Percentiles rank a stretch among this genome's conserved stretches.
Evolutionary conservation across 116 monocot species (phyloP).

Genomic region (Dioscorea cayenensis): DNA sequence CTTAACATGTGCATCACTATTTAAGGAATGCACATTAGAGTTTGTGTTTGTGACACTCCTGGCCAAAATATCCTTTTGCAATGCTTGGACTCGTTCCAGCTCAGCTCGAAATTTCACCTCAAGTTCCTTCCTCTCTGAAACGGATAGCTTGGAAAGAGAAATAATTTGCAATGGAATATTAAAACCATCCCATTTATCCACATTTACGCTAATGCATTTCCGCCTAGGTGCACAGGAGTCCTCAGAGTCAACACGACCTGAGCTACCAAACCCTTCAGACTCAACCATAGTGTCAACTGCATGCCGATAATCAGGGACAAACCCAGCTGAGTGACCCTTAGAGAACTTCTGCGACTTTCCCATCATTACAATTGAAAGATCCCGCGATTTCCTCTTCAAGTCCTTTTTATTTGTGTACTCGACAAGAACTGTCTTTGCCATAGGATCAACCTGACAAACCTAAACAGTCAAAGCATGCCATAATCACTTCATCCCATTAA

Average conservation of each 20-base stretch:
- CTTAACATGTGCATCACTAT: constrained; percentile 22
- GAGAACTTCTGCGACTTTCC: constrained; percentile 67
- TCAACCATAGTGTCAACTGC: constrained; percentile 71
- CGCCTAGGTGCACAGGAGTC: constrained; percentile 75
- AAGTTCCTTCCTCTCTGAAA: constrained; percentile 36
- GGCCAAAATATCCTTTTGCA: constrained; percentile 46
- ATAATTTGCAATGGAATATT: constrained; percentile 52
- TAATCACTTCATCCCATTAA: background rate
- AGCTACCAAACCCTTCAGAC: constrained; percentile 70
- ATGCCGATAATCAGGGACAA: constrained; percentile 64
- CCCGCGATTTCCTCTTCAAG: constrained; percentile 12
- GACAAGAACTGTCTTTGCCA: constrained; percentile 37
- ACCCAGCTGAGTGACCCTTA: constrained; percentile 44
- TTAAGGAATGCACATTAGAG: constrained; percentile 30
- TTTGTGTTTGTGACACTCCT: constrained; percentile 9
- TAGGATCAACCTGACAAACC: constrained; percentile 9
- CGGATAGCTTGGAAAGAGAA: constrained; percentile 38
- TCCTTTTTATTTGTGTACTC: constrained; percentile 30
- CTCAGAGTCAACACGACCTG: constrained; percentile 64
- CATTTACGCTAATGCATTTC: constrained; percentile 68
- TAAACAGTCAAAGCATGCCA: constrained; percentile 9
- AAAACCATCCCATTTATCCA: constrained; percentile 30
- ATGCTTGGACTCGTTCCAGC: constrained; percentile 46
- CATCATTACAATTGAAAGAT: constrained; percentile 45
- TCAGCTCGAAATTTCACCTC: constrained; percentile 34